Evolutionary conservation across 768 basidiomycete genomes (phyloP).

Genomic region (Podaxis sp.): DNA sequence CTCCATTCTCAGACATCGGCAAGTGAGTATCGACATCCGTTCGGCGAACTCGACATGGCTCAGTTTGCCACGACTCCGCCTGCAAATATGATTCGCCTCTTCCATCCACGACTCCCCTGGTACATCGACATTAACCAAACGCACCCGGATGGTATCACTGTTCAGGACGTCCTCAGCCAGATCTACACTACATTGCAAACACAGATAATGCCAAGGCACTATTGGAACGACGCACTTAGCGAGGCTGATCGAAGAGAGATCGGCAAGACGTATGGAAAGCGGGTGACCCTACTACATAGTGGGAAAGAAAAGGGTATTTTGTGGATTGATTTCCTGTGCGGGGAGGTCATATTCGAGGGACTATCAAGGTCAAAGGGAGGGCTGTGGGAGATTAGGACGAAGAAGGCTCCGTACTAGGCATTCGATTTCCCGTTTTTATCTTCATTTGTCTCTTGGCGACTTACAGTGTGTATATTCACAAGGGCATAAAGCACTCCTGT

Average conservation of each 20-base stretch:
- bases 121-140: constrained; percentile 15
- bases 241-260: constrained; percentile 17
- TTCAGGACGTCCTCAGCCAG: constrained; percentile 15
- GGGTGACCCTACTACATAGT: constrained; percentile 30
- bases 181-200: constrained; percentile 9
- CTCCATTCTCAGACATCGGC: constrained; percentile 31
- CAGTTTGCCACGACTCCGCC: constrained; percentile 18
- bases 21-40: constrained; percentile 34
- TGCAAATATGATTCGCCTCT: constrained; percentile 13
- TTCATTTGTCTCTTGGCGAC: not conserved
- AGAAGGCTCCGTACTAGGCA: constrained; percentile 11
- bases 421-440: not conserved
- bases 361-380: constrained; percentile 52
- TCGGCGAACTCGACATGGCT: constrained; percentile 15
- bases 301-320: constrained; percentile 47
- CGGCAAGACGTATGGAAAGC: constrained; percentile 20
- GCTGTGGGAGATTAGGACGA: constrained; percentile 65
- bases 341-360: constrained; percentile 51
- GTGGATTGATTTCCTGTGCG: constrained; percentile 61
- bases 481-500: not conserved
- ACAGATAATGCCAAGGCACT: constrained; percentile 16
- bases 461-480: not conserved
- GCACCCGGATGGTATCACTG: constrained; percentile 13
- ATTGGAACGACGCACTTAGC: constrained; percentile 17
- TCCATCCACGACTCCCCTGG: constrained; percentile 20